Conservation (phyloP, 805 yeast genomes). For the Sungouiozyma ichnusensis region DNA sequence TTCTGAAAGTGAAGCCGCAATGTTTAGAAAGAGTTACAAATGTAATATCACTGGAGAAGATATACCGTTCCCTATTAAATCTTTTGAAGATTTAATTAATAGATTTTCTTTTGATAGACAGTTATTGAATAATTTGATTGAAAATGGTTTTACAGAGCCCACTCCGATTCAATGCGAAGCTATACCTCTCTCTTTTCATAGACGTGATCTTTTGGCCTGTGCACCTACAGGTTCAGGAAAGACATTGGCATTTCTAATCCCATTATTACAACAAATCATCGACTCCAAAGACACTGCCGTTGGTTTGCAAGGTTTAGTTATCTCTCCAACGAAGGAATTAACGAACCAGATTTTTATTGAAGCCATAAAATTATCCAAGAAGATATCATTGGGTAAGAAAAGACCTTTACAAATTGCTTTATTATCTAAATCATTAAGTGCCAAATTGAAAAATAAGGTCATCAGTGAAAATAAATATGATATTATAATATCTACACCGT, state of each 20-base stretch:
- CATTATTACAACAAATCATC: constrained; percentile 43
- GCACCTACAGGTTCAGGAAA: constrained; percentile 99
- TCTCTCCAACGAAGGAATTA: constrained; percentile 92
- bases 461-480: constrained; percentile 59
- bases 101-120: constrained; percentile 55
- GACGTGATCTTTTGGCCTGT: constrained; percentile 78
- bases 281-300: constrained; percentile 14
- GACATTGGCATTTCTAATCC: constrained; percentile 81
- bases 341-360: constrained; percentile 77
- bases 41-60: constrained; percentile 77
- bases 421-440: constrained; percentile 60
- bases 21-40: constrained; percentile 47
- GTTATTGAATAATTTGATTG: constrained; percentile 48
- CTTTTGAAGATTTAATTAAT: constrained; percentile 68
- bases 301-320: constrained; percentile 64
- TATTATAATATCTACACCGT: constrained; percentile 77
- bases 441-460: constrained; percentile 52
- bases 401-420: constrained; percentile 46
- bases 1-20: constrained; percentile 47
- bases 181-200: constrained; percentile 60
- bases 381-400: constrained; percentile 35
- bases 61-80: constrained; percentile 81
- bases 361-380: constrained; percentile 43
- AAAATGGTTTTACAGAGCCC: constrained; percentile 69
- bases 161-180: constrained; percentile 91